phyloP scores from a whole-genome alignment of 2,329 filamentous ascomycete genomes.

The Monosporascus sp. region DNA sequence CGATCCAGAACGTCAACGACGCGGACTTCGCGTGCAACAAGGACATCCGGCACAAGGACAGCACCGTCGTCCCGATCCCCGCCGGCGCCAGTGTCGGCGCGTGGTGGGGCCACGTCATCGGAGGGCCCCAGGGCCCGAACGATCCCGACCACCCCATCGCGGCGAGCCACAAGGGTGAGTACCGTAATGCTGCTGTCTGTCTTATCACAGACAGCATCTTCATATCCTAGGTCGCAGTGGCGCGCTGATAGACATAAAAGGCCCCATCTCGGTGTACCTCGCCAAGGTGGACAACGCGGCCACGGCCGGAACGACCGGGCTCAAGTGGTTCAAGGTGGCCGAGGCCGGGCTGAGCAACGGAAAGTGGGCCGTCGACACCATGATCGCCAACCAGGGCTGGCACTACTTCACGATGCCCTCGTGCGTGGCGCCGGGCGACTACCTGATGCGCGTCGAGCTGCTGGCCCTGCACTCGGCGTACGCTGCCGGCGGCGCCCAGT shows the following conservation, averaged over 20 bases:
- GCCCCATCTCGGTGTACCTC: conserved; percentile 44
- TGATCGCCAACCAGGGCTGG: conserved; percentile 40
- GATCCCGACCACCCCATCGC: conserved; percentile 45
- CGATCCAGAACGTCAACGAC: conserved; percentile 42
- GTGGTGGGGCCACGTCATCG: conserved; percentile 46
- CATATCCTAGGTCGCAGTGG: conserved; percentile 1
- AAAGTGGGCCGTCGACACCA: conserved; percentile 43
- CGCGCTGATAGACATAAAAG: conserved; percentile 14
- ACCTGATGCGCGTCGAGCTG: conserved; percentile 37
- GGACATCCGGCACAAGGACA: conserved; percentile 30
- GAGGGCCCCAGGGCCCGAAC: conserved; percentile 37
- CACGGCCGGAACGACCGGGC: conserved; percentile 29
- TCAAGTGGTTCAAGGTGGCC: conserved; percentile 48
- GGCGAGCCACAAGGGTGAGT: conserved; percentile 38
- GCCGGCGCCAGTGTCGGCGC: conserved; percentile 44
- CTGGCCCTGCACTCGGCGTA: conserved; percentile 34
- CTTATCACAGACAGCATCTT: background rate
- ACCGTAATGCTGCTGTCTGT: conserved; percentile 3
- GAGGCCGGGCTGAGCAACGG: conserved; percentile 31
- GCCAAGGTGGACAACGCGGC: conserved; percentile 43
- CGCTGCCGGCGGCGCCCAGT: conserved; percentile 29
- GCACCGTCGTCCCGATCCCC: conserved; percentile 37
- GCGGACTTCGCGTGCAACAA: conserved; percentile 42
- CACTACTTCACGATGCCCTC: conserved; percentile 35
- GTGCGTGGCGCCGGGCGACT: conserved; percentile 34